phyloP scores from a whole-genome alignment of 441 rosid genomes.

The Erodium trifolium region DNA sequence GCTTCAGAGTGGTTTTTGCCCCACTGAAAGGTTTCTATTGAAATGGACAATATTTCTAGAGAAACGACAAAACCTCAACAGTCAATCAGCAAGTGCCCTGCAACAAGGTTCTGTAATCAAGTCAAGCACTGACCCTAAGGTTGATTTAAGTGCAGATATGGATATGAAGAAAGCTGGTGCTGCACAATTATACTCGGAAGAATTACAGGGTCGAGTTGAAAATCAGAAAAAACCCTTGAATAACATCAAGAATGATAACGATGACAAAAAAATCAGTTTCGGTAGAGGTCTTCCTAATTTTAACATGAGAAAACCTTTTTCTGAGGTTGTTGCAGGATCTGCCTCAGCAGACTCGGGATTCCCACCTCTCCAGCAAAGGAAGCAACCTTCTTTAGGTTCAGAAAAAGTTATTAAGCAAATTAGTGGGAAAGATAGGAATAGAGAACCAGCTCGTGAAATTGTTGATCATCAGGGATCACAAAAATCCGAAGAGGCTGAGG shows the following conservation, averaged over 20 bases:
- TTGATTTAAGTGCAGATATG: constrained; percentile 24
- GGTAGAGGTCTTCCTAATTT: constrained; percentile 62
- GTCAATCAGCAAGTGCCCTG: constrained; percentile 21
- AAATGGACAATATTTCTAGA: constrained; percentile 52
- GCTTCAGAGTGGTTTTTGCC: constrained; percentile 70
- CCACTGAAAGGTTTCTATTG: constrained; percentile 47
- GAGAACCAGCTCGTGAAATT: constrained; percentile 26
- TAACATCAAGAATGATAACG: constrained; percentile 23
- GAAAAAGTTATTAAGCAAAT: constrained; percentile 41
- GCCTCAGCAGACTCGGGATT: constrained; percentile 46
- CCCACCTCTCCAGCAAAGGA: constrained; percentile 66
- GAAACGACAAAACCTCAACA: constrained; percentile 33
- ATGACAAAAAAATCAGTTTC: constrained; percentile 43
- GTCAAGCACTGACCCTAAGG: constrained; percentile 21
- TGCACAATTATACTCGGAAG: constrained; percentile 21
- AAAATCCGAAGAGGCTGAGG: constrained; percentile 31
- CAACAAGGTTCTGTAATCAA: constrained; percentile 29
- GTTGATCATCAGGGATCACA: constrained; percentile 35
- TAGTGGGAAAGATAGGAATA: constrained; percentile 25
- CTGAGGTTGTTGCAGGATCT: constrained; percentile 86
- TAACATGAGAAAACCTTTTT: constrained; percentile 67
- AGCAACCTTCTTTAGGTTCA: constrained; percentile 32
- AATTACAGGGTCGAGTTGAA: constrained; percentile 27
- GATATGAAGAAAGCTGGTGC: constrained; percentile 29
- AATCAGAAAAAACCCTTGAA: constrained; percentile 31